These are phyloP conservation scores for Trichoderma arundinaceum DNA, from an alignment of 2,329 filamentous ascomycete genomes.

Conservation along the genomic window DNA sequence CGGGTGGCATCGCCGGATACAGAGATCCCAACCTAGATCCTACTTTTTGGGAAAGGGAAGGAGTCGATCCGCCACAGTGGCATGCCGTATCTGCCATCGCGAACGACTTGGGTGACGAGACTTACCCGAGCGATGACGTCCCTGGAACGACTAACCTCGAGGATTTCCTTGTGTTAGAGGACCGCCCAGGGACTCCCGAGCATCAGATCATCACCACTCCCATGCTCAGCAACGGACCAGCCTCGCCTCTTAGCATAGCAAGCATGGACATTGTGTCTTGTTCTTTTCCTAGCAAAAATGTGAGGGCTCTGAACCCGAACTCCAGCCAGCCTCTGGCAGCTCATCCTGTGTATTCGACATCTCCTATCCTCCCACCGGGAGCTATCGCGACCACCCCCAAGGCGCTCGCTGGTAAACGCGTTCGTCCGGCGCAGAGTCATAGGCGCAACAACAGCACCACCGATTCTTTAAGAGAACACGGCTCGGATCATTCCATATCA, in stretches of 20 bases:
- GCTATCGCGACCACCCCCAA: constrained; percentile 65
- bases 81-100: constrained; percentile 38
- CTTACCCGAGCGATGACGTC: constrained; percentile 55
- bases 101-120: constrained; percentile 37
- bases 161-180: constrained; percentile 53
- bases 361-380: constrained; percentile 53
- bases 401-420: constrained; percentile 62
- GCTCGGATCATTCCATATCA: constrained; percentile 55
- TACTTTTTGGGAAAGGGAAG: constrained; percentile 57
- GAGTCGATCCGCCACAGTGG: constrained; percentile 52
- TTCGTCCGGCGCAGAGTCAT: constrained; percentile 65
- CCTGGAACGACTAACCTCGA: constrained; percentile 53
- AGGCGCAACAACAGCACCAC: constrained; percentile 88
- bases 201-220: constrained; percentile 39
- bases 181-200: constrained; percentile 57
- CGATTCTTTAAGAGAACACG: constrained; percentile 78
- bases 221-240: constrained; percentile 36
- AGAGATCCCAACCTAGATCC: constrained; percentile 62
- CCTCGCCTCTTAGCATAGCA: constrained; percentile 62
- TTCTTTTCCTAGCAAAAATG: constrained; percentile 63
- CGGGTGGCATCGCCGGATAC: constrained; percentile 73
- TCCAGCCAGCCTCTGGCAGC: constrained; percentile 54
- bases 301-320: constrained; percentile 49
- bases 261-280: constrained; percentile 68
- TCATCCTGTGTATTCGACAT: constrained; percentile 62